phyloP scores from a whole-genome alignment of 352 stramenopile species.

The Globisporangium rhizosaccharum region DNA sequence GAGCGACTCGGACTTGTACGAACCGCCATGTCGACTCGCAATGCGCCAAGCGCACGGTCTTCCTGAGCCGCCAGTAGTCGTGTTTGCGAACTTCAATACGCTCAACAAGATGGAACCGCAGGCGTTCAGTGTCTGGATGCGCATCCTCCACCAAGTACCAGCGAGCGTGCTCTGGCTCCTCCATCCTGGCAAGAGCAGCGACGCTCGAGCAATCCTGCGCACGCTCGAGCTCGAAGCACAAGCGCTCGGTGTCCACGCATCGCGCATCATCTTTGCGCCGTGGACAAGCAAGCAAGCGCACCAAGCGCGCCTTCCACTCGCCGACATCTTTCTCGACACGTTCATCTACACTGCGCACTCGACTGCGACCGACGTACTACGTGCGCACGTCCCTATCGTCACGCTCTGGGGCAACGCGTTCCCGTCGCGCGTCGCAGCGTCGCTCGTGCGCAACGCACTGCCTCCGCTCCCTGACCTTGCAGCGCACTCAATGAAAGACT shows the following conservation, averaged over 20 bases:
- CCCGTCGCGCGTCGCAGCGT: constrained; percentile 60
- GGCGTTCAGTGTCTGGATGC: constrained; percentile 87
- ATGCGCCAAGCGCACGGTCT: constrained; percentile 24
- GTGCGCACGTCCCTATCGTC: constrained; percentile 85
- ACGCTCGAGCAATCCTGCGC: constrained; percentile 19
- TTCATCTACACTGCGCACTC: constrained; percentile 96
- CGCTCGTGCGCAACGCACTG: constrained; percentile 42
- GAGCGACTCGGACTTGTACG: background rate
- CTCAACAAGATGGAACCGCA: constrained; percentile 92
- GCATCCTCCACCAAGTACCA: constrained; percentile 80
- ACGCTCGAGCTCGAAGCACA: constrained; percentile 58
- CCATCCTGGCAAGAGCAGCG: constrained; percentile 18
- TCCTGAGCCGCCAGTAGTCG: constrained; percentile 20
- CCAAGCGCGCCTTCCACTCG: constrained; percentile 65
- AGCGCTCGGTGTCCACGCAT: constrained; percentile 49
- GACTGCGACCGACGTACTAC: constrained; percentile 89
- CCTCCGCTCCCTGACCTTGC: constrained; percentile 23
- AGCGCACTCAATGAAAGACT: constrained; percentile 59
- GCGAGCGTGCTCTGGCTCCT: constrained; percentile 87
- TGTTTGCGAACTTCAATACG: constrained; percentile 93
- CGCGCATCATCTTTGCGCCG: constrained; percentile 68
- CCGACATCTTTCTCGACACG: constrained; percentile 94
- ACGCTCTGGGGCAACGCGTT: constrained; percentile 79
- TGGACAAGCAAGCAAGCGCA: constrained; percentile 64
- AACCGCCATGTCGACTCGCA: constrained; percentile 13